Conservation (phyloP, 768 basidiomycete species). For the Lepiota venenata region DNA sequence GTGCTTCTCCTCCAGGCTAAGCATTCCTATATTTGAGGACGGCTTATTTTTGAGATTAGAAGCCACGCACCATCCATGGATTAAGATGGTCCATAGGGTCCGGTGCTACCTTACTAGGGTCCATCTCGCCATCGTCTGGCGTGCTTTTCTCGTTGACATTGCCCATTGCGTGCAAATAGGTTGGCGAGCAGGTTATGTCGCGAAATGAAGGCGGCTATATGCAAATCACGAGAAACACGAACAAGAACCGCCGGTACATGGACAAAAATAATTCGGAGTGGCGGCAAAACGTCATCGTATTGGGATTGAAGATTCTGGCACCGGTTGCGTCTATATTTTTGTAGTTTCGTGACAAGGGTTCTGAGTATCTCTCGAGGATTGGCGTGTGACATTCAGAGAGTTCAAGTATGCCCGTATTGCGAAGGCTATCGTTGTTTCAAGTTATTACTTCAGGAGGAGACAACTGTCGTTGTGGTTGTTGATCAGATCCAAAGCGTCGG, state of each 20-base stretch:
- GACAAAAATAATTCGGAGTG: conserved; percentile 5
- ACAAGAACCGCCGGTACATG: neutral
- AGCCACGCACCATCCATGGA: conserved; percentile 4
- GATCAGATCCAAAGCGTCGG: too few relatives aligned
- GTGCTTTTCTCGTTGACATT: conserved; percentile 4
- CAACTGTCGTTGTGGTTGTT: too few relatives aligned
- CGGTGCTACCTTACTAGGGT: neutral
- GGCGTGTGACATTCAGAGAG: too few relatives aligned
- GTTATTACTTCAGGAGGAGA: too few relatives aligned
- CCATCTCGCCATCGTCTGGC: neutral
- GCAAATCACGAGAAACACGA: neutral
- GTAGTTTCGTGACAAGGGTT: too few relatives aligned
- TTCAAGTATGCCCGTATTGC: too few relatives aligned
- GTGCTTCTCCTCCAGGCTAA: neutral
- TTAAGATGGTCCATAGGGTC: neutral
- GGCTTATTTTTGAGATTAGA: neutral
- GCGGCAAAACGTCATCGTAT: neutral
- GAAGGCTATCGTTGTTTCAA: too few relatives aligned
- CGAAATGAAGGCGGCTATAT: too few relatives aligned
- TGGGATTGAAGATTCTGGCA: too few relatives aligned
- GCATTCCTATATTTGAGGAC: neutral
- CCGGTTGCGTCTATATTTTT: too few relatives aligned
- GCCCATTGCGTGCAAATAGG: neutral
- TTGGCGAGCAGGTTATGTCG: neutral
- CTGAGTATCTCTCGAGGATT: too few relatives aligned